A percentile compares a stretch with the other conserved stretches of the same genome.
phyloP scores from a whole-genome alignment of 345 rosid genomes.

The Bruguiera sexangula region DNA sequence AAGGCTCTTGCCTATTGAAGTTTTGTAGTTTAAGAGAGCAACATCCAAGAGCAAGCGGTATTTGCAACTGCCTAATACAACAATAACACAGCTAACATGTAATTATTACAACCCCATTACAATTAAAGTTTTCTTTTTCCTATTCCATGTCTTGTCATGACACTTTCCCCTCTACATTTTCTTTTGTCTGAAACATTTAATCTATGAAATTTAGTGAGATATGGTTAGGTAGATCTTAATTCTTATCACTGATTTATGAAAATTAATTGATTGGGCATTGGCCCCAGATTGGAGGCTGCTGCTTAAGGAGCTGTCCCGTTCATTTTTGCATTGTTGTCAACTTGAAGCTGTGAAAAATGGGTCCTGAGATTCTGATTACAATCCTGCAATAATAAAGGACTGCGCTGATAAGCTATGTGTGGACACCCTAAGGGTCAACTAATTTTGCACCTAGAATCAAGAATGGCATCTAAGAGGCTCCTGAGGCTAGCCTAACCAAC shows the following conservation, averaged over 20 bases:
- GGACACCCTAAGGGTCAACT: no score
- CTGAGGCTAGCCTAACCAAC: no score
- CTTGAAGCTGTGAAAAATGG: background rate
- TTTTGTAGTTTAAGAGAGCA: conserved; percentile 37
- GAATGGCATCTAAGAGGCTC: no score
- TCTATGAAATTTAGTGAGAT: background rate
- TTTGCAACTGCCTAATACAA: conserved; percentile 18
- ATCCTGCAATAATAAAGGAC: no score
- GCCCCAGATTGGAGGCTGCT: background rate
- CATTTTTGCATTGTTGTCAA: background rate
- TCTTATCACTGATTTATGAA: background rate
- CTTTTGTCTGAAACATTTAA: background rate
- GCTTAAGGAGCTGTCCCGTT: background rate
- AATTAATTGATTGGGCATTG: background rate
- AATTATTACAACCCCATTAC: conserved; percentile 33
- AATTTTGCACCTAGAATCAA: no score
- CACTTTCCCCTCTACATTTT: background rate
- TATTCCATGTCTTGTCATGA: background rate
- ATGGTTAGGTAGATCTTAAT: background rate
- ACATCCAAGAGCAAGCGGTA: conserved; percentile 12
- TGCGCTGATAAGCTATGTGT: no score
- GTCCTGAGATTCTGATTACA: no score
- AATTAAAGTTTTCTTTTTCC: background rate
- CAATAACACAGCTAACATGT: conserved; percentile 39
- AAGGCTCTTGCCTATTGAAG: conserved; percentile 26